Conservation (phyloP, 345 rosid species). For the Sonneratia caseolaris region DNA sequence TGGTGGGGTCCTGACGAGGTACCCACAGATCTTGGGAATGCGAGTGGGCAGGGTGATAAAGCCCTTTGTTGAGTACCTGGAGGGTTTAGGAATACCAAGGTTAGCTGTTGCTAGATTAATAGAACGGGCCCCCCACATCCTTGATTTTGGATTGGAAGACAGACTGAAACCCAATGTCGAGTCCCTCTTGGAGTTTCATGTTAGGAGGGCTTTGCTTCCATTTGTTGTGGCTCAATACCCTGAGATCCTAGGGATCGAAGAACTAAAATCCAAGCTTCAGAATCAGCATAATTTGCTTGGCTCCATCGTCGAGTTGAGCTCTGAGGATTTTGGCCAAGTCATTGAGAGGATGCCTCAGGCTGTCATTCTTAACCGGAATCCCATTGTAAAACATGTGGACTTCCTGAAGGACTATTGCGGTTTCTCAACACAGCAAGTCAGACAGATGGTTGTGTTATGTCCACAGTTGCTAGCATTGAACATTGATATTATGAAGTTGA, state of each 20-base stretch:
- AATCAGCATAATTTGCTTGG: conserved; percentile 44
- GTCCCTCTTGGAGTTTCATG: conserved; percentile 44
- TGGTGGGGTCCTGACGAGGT: conserved; percentile 70
- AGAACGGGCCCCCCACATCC: conserved; percentile 70
- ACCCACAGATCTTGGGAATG: conserved; percentile 85
- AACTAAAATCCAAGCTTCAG: conserved; percentile 54
- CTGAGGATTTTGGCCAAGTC: conserved; percentile 52
- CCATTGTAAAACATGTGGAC: conserved; percentile 56
- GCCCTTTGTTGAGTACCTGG: conserved; percentile 82
- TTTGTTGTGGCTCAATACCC: conserved; percentile 83
- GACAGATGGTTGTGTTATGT: conserved; percentile 68
- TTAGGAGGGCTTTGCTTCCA: conserved; percentile 49
- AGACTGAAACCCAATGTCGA: conserved; percentile 57
- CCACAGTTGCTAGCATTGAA: conserved; percentile 85
- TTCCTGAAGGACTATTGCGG: conserved; percentile 56
- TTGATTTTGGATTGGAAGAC: conserved; percentile 61
- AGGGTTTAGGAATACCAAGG: conserved; percentile 60
- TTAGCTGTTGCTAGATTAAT: conserved; percentile 83
- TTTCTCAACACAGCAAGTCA: conserved; percentile 45
- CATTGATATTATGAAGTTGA: conserved; percentile 58
- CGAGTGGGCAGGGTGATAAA: conserved; percentile 77
- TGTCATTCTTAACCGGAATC: conserved; percentile 46
- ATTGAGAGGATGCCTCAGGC: conserved; percentile 90
- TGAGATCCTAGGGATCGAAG: conserved; percentile 57
- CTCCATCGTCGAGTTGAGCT: conserved; percentile 36